Evolutionary conservation across 176 grass and related monocot genomes (phyloP).

Genomic region (Dactylis glomerata): DNA sequence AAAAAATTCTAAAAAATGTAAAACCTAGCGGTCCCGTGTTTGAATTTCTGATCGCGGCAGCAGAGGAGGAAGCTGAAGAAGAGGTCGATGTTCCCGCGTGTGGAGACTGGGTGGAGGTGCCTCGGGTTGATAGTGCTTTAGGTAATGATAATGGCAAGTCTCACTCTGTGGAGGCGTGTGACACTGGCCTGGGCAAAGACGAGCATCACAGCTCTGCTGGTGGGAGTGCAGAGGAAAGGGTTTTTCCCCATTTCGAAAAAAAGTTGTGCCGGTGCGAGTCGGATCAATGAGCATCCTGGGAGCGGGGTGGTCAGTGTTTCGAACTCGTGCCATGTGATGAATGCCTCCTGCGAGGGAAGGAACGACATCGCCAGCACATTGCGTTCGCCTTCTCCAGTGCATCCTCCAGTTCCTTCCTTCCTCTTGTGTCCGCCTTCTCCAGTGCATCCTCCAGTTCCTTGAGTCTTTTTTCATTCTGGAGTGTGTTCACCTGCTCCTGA

Average conservation of each 20-base stretch:
- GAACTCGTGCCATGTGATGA: constrained; percentile 10
- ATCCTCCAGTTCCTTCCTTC: no score
- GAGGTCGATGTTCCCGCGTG: neutral
- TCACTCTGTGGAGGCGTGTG: neutral
- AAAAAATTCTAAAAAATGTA: no score
- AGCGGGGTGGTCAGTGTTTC: neutral
- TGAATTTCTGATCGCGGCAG: no score
- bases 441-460: no score
- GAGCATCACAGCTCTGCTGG: neutral
- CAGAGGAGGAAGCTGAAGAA: neutral
- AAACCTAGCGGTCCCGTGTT: no score
- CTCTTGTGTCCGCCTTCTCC: no score
- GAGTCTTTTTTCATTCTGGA: no score
- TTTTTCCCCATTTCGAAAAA: neutral
- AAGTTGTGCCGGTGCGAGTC: neutral
- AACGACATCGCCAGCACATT: no score
- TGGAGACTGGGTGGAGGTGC: constrained; percentile 5
- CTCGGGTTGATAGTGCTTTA: constrained; percentile 23
- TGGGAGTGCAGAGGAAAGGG: neutral
- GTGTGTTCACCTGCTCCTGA: no score
- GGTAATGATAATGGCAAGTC: neutral
- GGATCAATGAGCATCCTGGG: neutral
- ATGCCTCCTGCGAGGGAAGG: no score
- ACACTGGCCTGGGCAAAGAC: neutral
- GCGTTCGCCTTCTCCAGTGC: no score